Percentiles rank a stretch among this genome's conserved stretches.
These are phyloP conservation scores for Cladochytrium tenue DNA, from an alignment of 371 early-diverging fungal species.

Conservation along the genomic window DNA sequence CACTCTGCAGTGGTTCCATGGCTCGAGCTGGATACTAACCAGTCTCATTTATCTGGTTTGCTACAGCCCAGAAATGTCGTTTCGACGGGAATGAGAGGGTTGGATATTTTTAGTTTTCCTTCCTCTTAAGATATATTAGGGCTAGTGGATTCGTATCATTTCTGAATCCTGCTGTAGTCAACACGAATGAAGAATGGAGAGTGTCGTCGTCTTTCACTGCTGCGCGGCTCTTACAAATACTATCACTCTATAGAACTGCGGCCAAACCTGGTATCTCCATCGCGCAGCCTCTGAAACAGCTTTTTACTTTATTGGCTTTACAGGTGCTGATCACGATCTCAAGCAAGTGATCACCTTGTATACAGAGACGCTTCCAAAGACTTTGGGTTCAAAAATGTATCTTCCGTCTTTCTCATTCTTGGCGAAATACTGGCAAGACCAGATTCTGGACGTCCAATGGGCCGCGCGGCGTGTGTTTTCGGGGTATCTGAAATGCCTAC, in stretches of 20 bases:
- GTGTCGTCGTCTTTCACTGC: constrained; percentile 67
- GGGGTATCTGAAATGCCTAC: constrained; percentile 51
- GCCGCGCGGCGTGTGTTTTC: constrained; percentile 50
- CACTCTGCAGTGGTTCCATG: too few relatives aligned
- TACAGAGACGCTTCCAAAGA: background rate
- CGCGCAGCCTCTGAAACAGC: too few relatives aligned
- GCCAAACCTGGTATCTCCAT: too few relatives aligned
- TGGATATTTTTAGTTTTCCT: background rate
- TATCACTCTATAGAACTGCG: constrained; percentile 55
- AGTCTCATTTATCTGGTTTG: too few relatives aligned
- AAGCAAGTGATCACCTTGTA: constrained; percentile 41
- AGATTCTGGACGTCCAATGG: constrained; percentile 58
- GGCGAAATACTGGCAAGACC: constrained; percentile 85
- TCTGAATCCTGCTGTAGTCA: constrained; percentile 43
- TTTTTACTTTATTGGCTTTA: too few relatives aligned
- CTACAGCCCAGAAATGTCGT: too few relatives aligned
- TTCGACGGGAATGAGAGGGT: constrained; percentile 1
- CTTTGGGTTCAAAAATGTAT: constrained; percentile 43
- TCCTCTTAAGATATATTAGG: constrained; percentile 1
- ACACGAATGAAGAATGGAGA: constrained; percentile 52
- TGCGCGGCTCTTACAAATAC: constrained; percentile 51
- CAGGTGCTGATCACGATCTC: constrained; percentile 57
- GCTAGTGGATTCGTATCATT: constrained; percentile 61
- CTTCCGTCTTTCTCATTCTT: constrained; percentile 73
- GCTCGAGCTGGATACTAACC: too few relatives aligned